Base-by-base conservation (phyloP, 208 protist genomes). In the Acanthamoeba royreba region DNA sequence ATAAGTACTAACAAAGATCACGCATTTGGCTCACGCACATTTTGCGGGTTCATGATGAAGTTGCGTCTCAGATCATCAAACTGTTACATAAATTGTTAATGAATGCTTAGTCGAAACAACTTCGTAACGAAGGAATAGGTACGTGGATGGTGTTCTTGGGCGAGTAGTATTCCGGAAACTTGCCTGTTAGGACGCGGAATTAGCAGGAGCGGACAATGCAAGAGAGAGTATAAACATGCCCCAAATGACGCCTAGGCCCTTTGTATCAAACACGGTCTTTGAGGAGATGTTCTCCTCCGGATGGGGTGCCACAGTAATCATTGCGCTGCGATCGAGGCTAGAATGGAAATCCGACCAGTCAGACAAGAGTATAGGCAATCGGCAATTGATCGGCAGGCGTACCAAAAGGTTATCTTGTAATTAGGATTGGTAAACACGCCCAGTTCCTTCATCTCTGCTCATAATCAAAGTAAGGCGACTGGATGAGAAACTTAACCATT, bases 111-210 rank as follows among this genome's bases (percentile, higher is more conserved):
- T 5, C 7, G 42, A 81, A 25, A 8, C 22, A 38, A 40, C 33
- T 28, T 25, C 31, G 38, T 46, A 19, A 11, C 17, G 69, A 43
- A 31, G 19, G 25, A 28, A 1, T 0, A 31, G 42, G 25, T 17
- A 85, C 74, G 45, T 85, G 74, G 40, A 85, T 85, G 45, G 74
- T 85, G 74, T 85, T 85, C 45, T 85, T 85, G 35, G 74, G 11
- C 42, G 42, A 53, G 45, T 85, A 85, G 74, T 85, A 85, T 43
- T 85, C 74, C 19, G 43, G 43, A 43, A 52, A 85, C 45, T 85
- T 85, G 38, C 74, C 69, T 81, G 33, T 28, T 13, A 9, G 22
- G 15, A 74, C 19, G 49, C 13, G 33, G 33, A 28, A 15, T 74
- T 74, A 74, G 11, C 28, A 74, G 28, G 22, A 74, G 22, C 17